These are phyloP conservation scores for Clarireedia hainanense DNA, from an alignment of 2,329 filamentous ascomycete species.

Conservation along the genomic window DNA sequence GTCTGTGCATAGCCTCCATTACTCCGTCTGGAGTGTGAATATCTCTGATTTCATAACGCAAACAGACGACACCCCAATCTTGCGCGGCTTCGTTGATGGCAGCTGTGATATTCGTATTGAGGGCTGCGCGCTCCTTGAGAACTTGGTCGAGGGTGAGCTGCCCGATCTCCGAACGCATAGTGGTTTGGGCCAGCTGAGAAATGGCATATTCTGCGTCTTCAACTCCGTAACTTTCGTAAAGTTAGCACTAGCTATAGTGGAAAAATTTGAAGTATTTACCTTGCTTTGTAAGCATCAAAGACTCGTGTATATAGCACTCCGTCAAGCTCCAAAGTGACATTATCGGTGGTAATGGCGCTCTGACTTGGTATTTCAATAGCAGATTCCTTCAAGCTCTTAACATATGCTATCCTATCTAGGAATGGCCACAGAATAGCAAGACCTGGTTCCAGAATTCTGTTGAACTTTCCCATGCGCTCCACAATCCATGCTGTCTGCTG, in stretches of 20 bases:
- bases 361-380: conserved; percentile 97
- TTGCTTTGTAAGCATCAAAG: conserved; percentile 97
- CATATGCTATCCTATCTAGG: conserved; percentile 92
- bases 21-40: conserved; percentile 93
- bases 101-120: conserved; percentile 97
- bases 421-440: conserved; percentile 84
- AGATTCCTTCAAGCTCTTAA: conserved; percentile 92
- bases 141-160: conserved; percentile 96
- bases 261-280: conserved; percentile 41
- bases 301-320: conserved; percentile 93
- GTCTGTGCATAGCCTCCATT: conserved; percentile 95
- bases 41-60: conserved; percentile 96
- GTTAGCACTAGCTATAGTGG: not conserved
- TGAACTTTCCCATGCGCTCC: conserved; percentile 98
- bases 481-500: conserved; percentile 99
- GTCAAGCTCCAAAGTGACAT: conserved; percentile 93
- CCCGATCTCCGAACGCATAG: conserved; percentile 97
- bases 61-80: conserved; percentile 92
- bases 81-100: conserved; percentile 97
- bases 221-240: conserved; percentile 70
- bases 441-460: conserved; percentile 85
- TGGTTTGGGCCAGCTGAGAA: conserved; percentile 93
- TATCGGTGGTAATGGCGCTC: conserved; percentile 96
- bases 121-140: conserved; percentile 87
- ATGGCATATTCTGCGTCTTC: conserved; percentile 99